phyloP scores from a whole-genome alignment of 208 protist genomes.

The Entamoeba invadens region DNA sequence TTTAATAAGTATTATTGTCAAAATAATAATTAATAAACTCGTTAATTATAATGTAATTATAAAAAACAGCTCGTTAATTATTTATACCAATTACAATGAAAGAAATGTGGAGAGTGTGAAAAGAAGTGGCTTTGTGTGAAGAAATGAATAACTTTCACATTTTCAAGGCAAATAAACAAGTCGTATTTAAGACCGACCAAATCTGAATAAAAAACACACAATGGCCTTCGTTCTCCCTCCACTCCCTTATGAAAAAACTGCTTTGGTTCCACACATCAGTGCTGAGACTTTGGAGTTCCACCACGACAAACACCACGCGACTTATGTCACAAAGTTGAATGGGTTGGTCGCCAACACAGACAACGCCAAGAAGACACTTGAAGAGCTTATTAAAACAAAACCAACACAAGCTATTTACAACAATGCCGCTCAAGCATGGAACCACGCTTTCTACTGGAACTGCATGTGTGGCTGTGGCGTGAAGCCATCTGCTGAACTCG shows the following conservation, averaged over 20 bases:
- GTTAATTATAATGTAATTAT: too few species aligned
- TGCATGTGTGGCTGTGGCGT: background rate
- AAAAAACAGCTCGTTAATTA: too few species aligned
- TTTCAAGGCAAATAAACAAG: too few species aligned
- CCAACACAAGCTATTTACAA: background rate
- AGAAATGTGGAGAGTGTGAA: too few species aligned
- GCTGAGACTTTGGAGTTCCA: slow-evolving; percentile 24
- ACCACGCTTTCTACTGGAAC: background rate
- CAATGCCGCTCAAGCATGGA: background rate
- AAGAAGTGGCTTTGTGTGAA: too few species aligned
- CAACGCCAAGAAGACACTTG: background rate
- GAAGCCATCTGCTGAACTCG: background rate
- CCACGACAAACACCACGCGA: slow-evolving; percentile 14
- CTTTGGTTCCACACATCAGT: background rate
- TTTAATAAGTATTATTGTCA: too few species aligned
- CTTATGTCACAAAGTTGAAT: slow-evolving; percentile 25
- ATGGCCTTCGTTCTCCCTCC: background rate
- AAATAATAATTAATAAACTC: too few species aligned
- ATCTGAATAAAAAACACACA: too few species aligned
- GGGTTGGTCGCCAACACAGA: background rate
- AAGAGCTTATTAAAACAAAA: background rate
- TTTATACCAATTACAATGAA: too few species aligned
- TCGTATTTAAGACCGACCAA: too few species aligned
- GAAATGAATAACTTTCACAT: too few species aligned
- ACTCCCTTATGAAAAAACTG: background rate